Percentiles rank a stretch among this genome's conserved stretches.
phyloP scores from a whole-genome alignment of 768 basidiomycete genomes.

The Fomitopsis pulvina region DNA sequence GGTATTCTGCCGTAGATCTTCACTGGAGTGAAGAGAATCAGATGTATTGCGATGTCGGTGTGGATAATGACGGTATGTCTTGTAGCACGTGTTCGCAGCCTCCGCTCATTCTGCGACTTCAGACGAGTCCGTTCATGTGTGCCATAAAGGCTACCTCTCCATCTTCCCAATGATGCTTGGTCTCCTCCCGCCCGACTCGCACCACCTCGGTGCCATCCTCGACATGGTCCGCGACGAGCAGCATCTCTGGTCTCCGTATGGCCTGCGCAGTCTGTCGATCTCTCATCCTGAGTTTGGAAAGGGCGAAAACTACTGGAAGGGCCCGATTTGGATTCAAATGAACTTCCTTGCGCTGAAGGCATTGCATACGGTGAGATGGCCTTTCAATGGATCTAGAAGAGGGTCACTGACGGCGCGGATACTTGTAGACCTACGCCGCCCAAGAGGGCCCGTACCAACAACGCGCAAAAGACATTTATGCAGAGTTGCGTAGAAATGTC shows the following conservation, averaged over 20 bases:
- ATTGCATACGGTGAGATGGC: constrained; percentile 56
- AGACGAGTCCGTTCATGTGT: constrained; percentile 92
- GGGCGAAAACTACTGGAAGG: constrained; percentile 97
- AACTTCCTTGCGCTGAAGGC: constrained; percentile 85
- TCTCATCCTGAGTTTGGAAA: constrained; percentile 85
- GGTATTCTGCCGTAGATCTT: constrained; percentile 47
- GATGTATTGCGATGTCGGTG: constrained; percentile 91
- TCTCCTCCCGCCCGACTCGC: constrained; percentile 69
- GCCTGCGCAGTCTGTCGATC: constrained; percentile 83
- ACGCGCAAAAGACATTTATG: constrained; percentile 73
- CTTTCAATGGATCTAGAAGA: background rate
- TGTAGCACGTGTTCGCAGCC: background rate
- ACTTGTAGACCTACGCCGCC: constrained; percentile 61
- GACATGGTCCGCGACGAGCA: constrained; percentile 74
- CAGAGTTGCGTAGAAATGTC: constrained; percentile 72
- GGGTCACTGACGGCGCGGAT: background rate
- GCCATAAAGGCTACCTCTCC: constrained; percentile 89
- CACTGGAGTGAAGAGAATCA: constrained; percentile 87
- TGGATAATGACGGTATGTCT: constrained; percentile 74
- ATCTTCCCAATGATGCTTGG: constrained; percentile 89
- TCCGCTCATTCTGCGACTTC: background rate
- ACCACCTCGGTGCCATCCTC: constrained; percentile 75
- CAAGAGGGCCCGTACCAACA: constrained; percentile 77
- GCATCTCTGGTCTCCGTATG: constrained; percentile 89
- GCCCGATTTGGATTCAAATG: constrained; percentile 97